These are phyloP conservation scores for Chernovozyma aurita DNA, from an alignment of 1,139 yeast species.

Conservation along the genomic window DNA sequence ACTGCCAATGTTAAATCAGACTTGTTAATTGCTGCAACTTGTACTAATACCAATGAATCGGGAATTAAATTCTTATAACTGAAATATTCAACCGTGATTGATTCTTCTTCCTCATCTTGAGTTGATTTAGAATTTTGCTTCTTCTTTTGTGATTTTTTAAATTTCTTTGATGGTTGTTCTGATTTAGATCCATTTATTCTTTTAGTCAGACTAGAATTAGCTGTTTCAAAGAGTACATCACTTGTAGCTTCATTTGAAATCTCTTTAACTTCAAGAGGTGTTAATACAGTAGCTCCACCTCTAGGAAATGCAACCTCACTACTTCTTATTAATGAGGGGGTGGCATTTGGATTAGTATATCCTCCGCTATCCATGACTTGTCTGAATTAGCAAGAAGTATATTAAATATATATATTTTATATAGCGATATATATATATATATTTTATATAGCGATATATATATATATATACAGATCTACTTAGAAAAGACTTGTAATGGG, in stretches of 20 bases:
- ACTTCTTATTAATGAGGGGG: constrained; percentile 23
- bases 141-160: constrained; percentile 34
- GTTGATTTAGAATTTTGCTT: constrained; percentile 21
- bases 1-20: constrained; percentile 65
- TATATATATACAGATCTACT: not conserved
- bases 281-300: constrained; percentile 84
- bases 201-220: constrained; percentile 23
- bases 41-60: constrained; percentile 77
- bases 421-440: not conserved
- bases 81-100: constrained; percentile 54
- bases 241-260: constrained; percentile 88
- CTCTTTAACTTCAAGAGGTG: constrained; percentile 88
- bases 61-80: constrained; percentile 57
- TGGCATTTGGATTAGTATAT: not conserved
- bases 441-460: too few species aligned
- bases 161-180: constrained; percentile 22
- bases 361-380: constrained; percentile 2
- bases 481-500: not conserved
- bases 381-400: not conserved
- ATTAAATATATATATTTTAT: not conserved
- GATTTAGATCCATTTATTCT: constrained; percentile 24
- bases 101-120: constrained; percentile 21
- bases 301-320: constrained; percentile 85
- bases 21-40: constrained; percentile 55
- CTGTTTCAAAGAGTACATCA: constrained; percentile 71